phyloP scores from a whole-genome alignment of 2,329 filamentous ascomycete species.

The Colletotrichum karsti region DNA sequence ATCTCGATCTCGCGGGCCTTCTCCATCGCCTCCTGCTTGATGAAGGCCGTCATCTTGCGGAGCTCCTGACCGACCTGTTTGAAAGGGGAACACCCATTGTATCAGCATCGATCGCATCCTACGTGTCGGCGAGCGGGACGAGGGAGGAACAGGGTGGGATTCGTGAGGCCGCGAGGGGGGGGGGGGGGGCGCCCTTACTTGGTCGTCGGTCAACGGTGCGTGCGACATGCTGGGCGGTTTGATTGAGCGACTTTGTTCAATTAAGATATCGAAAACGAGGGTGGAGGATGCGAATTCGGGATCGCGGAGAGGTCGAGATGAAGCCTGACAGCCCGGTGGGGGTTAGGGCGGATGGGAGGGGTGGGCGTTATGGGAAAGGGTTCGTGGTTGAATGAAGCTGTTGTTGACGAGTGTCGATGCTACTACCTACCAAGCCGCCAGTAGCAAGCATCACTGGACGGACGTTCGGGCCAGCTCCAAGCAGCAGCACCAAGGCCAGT shows the following conservation, averaged over 20 bases:
- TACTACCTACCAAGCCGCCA: conserved; percentile 1
- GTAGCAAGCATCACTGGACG: conserved; percentile 23
- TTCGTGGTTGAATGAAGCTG: conserved; percentile 24
- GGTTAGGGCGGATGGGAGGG: conserved; percentile 20
- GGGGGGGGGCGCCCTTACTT: conserved; percentile 28
- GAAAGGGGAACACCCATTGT: background rate
- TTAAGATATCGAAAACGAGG: background rate
- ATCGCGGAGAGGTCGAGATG: conserved; percentile 1
- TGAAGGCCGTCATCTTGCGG: conserved; percentile 99
- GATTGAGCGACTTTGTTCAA: conserved; percentile 29
- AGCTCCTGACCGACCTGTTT: conserved; percentile 93
- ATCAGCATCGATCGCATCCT: background rate
- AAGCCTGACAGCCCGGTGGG: conserved; percentile 3
- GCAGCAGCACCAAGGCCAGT: conserved; percentile 24
- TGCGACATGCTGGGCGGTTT: conserved; percentile 31
- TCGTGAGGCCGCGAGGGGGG: background rate
- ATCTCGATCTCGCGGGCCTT: conserved; percentile 97
- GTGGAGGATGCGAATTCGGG: conserved; percentile 2
- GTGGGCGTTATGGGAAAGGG: background rate
- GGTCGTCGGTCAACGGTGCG: conserved; percentile 33
- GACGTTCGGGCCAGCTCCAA: conserved; percentile 21
- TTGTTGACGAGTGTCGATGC: conserved; percentile 25
- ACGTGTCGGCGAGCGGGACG: too few species aligned
- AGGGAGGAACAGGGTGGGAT: background rate
- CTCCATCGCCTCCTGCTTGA: conserved; percentile 96